phyloP scores from a whole-genome alignment of 306 rosid genomes.

The Fagus crenata region DNA sequence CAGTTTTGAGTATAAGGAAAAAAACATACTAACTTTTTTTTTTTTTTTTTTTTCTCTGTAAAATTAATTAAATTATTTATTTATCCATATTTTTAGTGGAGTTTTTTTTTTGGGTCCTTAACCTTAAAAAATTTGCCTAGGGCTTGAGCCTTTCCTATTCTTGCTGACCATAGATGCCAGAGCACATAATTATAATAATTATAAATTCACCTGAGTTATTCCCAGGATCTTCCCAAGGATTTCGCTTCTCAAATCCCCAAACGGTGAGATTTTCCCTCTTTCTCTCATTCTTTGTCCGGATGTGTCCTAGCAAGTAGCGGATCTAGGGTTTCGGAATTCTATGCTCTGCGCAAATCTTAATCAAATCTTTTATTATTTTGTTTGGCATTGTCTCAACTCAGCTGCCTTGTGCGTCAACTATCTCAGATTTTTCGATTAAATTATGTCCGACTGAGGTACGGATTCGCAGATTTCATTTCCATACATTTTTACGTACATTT shows the following conservation, averaged over 20 bases:
- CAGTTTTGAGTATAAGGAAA: too few relatives aligned
- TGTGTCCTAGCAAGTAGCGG: constrained; percentile 12
- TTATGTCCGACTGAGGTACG: constrained; percentile 35
- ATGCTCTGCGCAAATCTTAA: not conserved
- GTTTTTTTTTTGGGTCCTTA: too few relatives aligned
- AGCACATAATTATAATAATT: not conserved
- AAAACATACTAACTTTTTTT: too few relatives aligned
- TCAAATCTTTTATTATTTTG: not conserved
- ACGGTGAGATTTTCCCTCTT: not conserved
- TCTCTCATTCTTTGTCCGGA: not conserved
- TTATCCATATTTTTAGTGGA: too few relatives aligned
- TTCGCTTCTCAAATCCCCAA: not conserved
- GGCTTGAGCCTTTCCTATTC: too few relatives aligned
- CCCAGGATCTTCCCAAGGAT: not conserved
- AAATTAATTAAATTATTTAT: too few relatives aligned
- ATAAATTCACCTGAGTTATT: not conserved
- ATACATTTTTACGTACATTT: not conserved
- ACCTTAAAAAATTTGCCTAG: too few relatives aligned
- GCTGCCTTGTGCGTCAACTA: constrained; percentile 3
- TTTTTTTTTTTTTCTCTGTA: too few relatives aligned
- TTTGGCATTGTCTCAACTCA: constrained; percentile 23
- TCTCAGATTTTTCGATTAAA: not conserved
- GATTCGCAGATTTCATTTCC: not conserved
- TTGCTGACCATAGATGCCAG: constrained; percentile 11
- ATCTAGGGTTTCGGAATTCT: constrained; percentile 33